phyloP scores from a whole-genome alignment of 2,329 filamentous ascomycete species.

The Aureobasidium mangrovei region DNA sequence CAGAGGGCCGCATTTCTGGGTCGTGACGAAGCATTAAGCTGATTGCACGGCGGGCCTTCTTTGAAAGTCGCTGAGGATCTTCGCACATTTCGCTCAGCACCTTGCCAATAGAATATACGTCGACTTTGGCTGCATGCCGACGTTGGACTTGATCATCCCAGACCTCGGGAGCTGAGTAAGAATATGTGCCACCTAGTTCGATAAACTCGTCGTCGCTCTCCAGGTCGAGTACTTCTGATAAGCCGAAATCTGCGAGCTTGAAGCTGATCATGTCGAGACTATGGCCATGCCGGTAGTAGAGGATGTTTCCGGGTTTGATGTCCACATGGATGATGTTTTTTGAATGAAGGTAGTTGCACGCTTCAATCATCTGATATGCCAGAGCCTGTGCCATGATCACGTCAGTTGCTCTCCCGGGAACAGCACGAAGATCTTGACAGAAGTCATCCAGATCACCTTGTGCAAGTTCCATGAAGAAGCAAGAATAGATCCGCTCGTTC shows the following conservation, averaged over 20 bases:
- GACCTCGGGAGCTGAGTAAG: neutral
- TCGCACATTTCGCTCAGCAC: neutral
- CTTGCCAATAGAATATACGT: neutral
- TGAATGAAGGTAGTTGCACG: neutral
- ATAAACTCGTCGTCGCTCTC: neutral
- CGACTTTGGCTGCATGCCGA: neutral
- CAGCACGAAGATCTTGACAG: neutral
- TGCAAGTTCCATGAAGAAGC: neutral
- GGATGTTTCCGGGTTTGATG: slow-evolving; percentile 1
- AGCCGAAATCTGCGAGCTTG: neutral
- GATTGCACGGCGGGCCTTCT: neutral
- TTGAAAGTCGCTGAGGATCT: neutral
- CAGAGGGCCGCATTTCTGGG: neutral
- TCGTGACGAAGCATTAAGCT: neutral
- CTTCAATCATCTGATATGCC: neutral
- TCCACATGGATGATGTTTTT: neutral
- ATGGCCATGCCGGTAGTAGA: neutral
- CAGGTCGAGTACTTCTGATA: neutral
- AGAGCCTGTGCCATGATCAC: neutral
- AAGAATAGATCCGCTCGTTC: neutral
- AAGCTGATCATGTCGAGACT: neutral
- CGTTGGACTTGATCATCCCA: neutral
- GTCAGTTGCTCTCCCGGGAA: neutral
- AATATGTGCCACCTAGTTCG: too few species aligned
- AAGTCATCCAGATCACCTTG: neutral